A percentile compares a stretch with the other conserved stretches of the same genome.
phyloP scores from a whole-genome alignment of 164 flowering plant genomes.

The Litsea cubeba region DNA sequence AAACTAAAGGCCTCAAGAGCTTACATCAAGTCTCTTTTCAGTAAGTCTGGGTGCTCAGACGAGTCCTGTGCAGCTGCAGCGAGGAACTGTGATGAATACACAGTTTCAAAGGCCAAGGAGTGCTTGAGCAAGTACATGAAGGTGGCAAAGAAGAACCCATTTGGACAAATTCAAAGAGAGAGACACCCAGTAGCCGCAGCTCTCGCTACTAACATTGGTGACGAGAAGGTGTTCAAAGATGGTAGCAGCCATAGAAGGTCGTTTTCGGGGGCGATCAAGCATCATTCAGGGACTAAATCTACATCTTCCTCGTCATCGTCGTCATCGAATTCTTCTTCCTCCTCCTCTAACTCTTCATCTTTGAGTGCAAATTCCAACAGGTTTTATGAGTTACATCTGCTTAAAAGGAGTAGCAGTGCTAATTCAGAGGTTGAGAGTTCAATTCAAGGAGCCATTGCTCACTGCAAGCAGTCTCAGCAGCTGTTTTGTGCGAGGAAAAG shows the following conservation, averaged over 20 bases:
- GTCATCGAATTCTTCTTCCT: conserved; percentile 37
- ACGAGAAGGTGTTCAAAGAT: conserved; percentile 30
- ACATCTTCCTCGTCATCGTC: conserved; percentile 33
- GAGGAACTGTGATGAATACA: conserved; percentile 15
- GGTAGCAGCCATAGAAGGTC: conserved; percentile 45
- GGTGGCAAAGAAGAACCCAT: conserved; percentile 35
- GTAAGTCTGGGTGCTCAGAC: conserved; percentile 45
- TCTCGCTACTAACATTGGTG: conserved; percentile 20
- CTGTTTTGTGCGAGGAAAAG: conserved; percentile 35
- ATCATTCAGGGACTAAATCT: conserved; percentile 34
- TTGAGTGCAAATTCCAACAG: conserved; percentile 34
- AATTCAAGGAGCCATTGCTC: conserved; percentile 39
- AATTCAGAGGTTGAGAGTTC: conserved; percentile 33
- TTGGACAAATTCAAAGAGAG: conserved; percentile 32
- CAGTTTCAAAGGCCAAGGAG: conserved; percentile 24
- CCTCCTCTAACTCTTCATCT: conserved; percentile 29
- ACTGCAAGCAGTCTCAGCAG: conserved; percentile 56
- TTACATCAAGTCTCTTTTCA: conserved; percentile 60
- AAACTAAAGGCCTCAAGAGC: conserved; percentile 63
- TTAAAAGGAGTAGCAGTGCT: conserved; percentile 57
- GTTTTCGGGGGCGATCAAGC: conserved; percentile 54
- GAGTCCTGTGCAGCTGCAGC: conserved; percentile 33
- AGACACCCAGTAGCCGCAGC: conserved; percentile 20
- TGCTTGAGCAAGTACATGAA: conserved; percentile 37
- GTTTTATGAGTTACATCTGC: conserved; percentile 25